Evolutionary conservation across 2,329 filamentous ascomycete genomes (phyloP).

Genomic region (Scedosporium minutisporum): DNA sequence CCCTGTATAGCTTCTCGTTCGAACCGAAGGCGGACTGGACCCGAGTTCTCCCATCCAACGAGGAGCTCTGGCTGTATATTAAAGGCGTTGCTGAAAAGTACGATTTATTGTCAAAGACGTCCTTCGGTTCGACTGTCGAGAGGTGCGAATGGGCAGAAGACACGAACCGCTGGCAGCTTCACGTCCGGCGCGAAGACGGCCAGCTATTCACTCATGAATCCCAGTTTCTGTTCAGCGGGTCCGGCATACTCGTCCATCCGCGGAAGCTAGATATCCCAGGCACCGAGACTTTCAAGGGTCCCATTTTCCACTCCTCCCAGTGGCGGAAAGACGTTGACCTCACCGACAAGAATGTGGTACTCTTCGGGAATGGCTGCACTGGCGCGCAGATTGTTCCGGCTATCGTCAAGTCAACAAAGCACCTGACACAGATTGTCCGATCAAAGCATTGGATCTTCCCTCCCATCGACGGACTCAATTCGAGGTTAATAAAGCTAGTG

Average conservation of each 20-base stretch:
- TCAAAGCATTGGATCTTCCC: constrained; percentile 33
- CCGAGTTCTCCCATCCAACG: constrained; percentile 42
- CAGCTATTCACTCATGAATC: constrained; percentile 23
- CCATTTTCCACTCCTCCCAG: constrained; percentile 43
- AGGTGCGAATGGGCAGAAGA: constrained; percentile 28
- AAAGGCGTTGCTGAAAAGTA: constrained; percentile 38
- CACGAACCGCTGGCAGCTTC: constrained; percentile 23
- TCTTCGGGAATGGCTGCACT: constrained; percentile 48
- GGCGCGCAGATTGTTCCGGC: constrained; percentile 42
- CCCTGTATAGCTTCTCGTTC: constrained; percentile 54
- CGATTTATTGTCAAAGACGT: constrained; percentile 27
- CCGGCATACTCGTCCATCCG: constrained; percentile 23
- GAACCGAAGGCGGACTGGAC: constrained; percentile 52
- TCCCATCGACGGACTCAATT: constrained; percentile 16
- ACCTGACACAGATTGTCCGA: constrained; percentile 31
- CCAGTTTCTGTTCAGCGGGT: constrained; percentile 27
- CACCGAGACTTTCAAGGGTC: constrained; percentile 38
- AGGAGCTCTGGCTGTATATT: constrained; percentile 50
- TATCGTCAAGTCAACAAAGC: constrained; percentile 24
- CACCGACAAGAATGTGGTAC: constrained; percentile 33
- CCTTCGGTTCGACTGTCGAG: constrained; percentile 26
- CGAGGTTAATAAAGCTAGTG: constrained; percentile 18
- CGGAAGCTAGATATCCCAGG: constrained; percentile 35
- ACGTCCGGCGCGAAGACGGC: constrained; percentile 15
- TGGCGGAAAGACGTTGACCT: constrained; percentile 44